Evolutionary conservation across 2,329 filamentous ascomycete genomes (phyloP), one percentile per base, ranked within the genome.

Genomic region (Aspergillus ochraceus): DNA sequence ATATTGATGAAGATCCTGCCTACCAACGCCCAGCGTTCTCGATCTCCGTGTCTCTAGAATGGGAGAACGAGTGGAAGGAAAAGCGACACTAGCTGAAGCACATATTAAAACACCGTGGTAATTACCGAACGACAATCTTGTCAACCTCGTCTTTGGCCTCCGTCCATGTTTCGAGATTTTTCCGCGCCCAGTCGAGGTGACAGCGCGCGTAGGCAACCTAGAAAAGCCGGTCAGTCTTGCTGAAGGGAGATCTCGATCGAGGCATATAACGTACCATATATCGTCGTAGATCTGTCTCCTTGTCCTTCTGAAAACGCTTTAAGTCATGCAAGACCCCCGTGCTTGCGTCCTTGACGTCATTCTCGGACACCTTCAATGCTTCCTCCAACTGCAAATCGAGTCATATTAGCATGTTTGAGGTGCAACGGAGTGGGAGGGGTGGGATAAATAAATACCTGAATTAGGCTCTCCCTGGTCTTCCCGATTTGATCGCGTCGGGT

Each of bases 281-380:
- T 64, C 91, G 87, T 71, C 88, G 89, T 70, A 99, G 76, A 74
- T 99, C 95, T 54, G 94, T 92, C 78, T 99, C 96, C 77, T 99
- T 99, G 77, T 98, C 93, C 60, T 83, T 83, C 77, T 99, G 96
- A 77, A 99, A 99, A 61, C 95, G 84, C 79, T 92, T 92, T 61
- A 99, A 80, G 73, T 99, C 95, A 69, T 90, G 89, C 68, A 99
- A 77, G 4, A 98, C 91, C 55, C 92, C 96, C 2, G 86, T 82
- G 71, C 92, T 97, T 9, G 95, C 95, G 70, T 98, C 92, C 74
- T 90, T 93, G 61, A 98, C 95, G 72, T 99, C 95, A 70, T 92
- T 88, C 63, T 93, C 92, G 4, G 92, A 91, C 4, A 91, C 93
- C 32, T 92, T 86, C 59, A 97, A 85, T 0, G 95, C 95, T 80